Percentiles rank a stretch among this genome's conserved stretches.
phyloP scores from a whole-genome alignment of 2,329 filamentous ascomycete genomes.

The Xylaria sp. region DNA sequence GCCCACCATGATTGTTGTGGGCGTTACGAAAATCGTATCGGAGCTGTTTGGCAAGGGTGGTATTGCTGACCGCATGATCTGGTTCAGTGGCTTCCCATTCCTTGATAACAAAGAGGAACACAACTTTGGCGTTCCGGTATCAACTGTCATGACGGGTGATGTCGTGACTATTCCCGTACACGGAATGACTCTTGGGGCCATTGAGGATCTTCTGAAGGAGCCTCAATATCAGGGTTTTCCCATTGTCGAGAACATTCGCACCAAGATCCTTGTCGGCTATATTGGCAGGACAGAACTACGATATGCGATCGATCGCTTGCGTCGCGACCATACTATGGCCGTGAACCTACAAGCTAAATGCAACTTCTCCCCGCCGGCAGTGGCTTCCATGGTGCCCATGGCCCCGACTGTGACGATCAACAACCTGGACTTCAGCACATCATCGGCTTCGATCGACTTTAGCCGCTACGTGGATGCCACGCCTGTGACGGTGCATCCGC shows the following conservation, averaged over 20 bases:
- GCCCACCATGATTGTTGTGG: slow-evolving; percentile 98
- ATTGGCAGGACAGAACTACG: slow-evolving; percentile 91
- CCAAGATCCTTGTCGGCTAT: slow-evolving; percentile 84
- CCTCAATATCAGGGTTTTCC: slow-evolving; percentile 94
- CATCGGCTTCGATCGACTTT: slow-evolving; percentile 76
- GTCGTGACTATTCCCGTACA: slow-evolving; percentile 77
- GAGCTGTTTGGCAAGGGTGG: slow-evolving; percentile 94
- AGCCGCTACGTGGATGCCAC: slow-evolving; percentile 88
- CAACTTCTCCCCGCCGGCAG: slow-evolving; percentile 69
- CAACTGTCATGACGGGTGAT: slow-evolving; percentile 84
- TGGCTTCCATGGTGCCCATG: slow-evolving; percentile 50
- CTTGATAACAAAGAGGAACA: slow-evolving; percentile 98
- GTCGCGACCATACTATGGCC: slow-evolving; percentile 67
- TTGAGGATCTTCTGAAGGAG: slow-evolving; percentile 79
- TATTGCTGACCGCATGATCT: slow-evolving; percentile 98
- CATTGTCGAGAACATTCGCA: slow-evolving; percentile 78
- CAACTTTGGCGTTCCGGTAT: slow-evolving; percentile 93
- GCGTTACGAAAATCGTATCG: slow-evolving; percentile 92
- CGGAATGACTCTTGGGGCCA: slow-evolving; percentile 77
- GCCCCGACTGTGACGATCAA: slow-evolving; percentile 66
- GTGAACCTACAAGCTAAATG: slow-evolving; percentile 77
- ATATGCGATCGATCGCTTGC: slow-evolving; percentile 86
- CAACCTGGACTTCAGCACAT: slow-evolving; percentile 64
- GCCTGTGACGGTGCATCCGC: slow-evolving; percentile 89
- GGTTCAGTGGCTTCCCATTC: slow-evolving; percentile 97